Evolutionary conservation across 2,329 filamentous ascomycete species (phyloP), one percentile per base, ranked within the genome.

Genomic region (Trichoderma sp.): DNA sequence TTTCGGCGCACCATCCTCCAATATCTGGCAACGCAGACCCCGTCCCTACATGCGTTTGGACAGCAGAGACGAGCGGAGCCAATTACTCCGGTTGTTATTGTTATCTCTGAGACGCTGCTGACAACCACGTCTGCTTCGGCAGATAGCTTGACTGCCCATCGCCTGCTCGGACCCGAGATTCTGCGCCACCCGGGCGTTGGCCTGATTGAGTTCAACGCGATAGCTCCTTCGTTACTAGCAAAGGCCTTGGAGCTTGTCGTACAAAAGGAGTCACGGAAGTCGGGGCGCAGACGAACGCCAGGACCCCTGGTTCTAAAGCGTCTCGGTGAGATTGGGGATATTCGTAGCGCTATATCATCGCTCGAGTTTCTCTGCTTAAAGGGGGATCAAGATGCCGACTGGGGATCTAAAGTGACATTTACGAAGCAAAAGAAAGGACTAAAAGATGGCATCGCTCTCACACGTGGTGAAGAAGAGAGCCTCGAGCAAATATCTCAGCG

Each of bases 111-210:
- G 78, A 96, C 93, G 0, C 82, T 97, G 15, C 81, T 97, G 17
- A 94, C 92, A 0, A 95, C 93, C 1, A 93, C 90, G 8, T 94
- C 92, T 3, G 90, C 93, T 2, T 89, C 91, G 10, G 89, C 92
- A 13, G 94, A 98, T 75, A 97, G 92, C 78, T 93, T 98, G 74
- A 99, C 95, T 1, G 93, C 93, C 0, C 92, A 98, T 80, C 89
- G 94, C 27, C 81, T 99, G 19, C 86, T 99, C 3, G 95, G 96
- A 0, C 90, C 93, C 0, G 92, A 95, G 71, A 91, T 99, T 52
- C 84, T 93, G 15, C 89, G 90, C 50, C 93, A 98, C 78, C 90
- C 92, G 0, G 89, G 90, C 15, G 89, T 93, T 2, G 88, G 87
- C 9, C 83, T 92, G 5, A 92, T 99, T 71, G 94, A 97, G 71